phyloP scores from a whole-genome alignment of 768 basidiomycete genomes.

The Tylopilus sp. region DNA sequence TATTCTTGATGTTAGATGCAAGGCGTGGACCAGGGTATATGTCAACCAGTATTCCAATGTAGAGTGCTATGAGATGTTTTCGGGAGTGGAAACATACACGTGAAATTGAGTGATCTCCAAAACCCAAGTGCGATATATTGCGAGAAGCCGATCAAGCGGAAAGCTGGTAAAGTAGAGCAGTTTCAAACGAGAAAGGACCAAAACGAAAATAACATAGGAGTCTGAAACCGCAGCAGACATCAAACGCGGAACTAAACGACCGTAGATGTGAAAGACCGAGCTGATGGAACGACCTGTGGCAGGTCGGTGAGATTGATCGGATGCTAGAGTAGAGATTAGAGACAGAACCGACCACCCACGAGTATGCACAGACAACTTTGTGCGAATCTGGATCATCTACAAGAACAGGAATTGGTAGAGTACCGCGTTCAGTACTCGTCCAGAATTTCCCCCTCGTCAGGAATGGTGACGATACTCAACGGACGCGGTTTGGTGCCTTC shows the following conservation, averaged over 20 bases:
- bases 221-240: conserved; percentile 20
- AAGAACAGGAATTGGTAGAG: conserved; percentile 2
- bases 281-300: conserved; percentile 9
- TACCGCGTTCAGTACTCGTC: conserved; percentile 44
- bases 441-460: conserved; percentile 54
- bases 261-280: conserved; percentile 28
- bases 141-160: not conserved
- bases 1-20: conserved; percentile 1
- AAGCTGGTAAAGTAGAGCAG: conserved; percentile 3
- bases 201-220: conserved; percentile 15
- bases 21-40: conserved; percentile 13
- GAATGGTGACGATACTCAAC: conserved; percentile 46
- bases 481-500: conserved; percentile 44
- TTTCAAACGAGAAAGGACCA: conserved; percentile 15
- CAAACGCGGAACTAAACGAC: conserved; percentile 32
- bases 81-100: conserved; percentile 5
- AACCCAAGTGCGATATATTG: conserved; percentile 1
- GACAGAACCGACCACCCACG: conserved; percentile 13
- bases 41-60: conserved; percentile 11
- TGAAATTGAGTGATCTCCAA: conserved; percentile 7
- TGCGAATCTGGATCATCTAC: conserved; percentile 24
- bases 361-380: conserved; percentile 25
- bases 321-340: not conserved
- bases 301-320: not conserved
- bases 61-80: conserved; percentile 10